These are phyloP conservation scores for Lasiosphaeria miniovina DNA, from an alignment of 495 filamentous ascomycete species.

Conservation along the genomic window DNA sequence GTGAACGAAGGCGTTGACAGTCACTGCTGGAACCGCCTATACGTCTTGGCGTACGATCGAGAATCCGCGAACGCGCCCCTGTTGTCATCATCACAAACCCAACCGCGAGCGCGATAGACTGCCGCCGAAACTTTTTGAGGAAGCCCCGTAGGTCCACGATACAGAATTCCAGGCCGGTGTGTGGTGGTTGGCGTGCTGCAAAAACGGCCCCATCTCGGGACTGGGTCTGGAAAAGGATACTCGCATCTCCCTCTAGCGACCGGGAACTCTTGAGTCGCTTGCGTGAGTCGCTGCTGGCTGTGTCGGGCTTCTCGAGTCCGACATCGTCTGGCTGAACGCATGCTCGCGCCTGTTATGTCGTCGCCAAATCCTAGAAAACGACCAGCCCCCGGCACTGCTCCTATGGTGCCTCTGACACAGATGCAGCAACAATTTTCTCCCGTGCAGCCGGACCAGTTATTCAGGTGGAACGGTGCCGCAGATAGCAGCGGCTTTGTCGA, in stretches of 20 bases:
- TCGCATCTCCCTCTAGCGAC: not conserved
- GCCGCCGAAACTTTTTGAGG: not conserved
- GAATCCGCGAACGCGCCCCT: not conserved
- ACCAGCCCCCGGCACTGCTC: conserved; percentile 67
- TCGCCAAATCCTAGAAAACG: conserved; percentile 63
- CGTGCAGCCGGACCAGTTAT: conserved; percentile 38
- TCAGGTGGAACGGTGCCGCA: conserved; percentile 37
- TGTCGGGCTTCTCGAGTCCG: not conserved
- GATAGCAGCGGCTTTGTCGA: conserved; percentile 36
- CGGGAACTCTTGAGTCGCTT: not conserved
- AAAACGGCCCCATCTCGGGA: not conserved
- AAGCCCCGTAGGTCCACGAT: not conserved
- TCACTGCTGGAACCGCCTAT: conserved; percentile 3
- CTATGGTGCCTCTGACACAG: conserved; percentile 51
- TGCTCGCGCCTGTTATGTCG: conserved; percentile 43
- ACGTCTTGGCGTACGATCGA: not conserved
- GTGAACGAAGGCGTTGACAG: not conserved
- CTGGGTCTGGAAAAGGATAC: not conserved
- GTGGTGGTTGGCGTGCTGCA: not conserved
- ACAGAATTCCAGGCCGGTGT: not conserved
- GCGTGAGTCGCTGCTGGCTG: conserved; percentile 5
- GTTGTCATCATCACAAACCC: not conserved
- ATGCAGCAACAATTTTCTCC: conserved; percentile 41
- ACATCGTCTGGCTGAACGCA: conserved; percentile 15
- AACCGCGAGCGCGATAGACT: not conserved